Evolutionary conservation across 495 filamentous ascomycete genomes (phyloP), one percentile per base, ranked within the genome.

Genomic region (Filosporella fistucella): DNA sequence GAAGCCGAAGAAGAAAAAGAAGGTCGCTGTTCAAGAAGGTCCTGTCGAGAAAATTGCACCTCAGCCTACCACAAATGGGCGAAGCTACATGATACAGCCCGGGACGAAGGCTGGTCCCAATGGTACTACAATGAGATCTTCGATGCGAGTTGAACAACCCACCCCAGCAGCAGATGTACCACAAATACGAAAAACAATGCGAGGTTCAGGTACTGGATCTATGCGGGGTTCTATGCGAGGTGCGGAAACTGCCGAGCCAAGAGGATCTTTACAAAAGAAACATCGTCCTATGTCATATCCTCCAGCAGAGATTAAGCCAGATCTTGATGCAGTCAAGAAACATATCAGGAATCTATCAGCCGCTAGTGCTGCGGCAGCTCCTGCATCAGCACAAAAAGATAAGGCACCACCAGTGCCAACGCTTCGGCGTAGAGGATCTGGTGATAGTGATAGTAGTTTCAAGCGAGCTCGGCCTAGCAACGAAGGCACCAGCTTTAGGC

Each of bases 1-100:
- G 24, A 69, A 65, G 49, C 68, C 65, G 33, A 73, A 71, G 51
- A 72, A 71, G 61, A 63, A 64, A 28, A 64, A 56, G 47, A 55
- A 54, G 38, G 34, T 33, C n/a, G 35, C 42, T 12, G 23, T 30
- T 8, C 47, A 62, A 54, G 11, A 13, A 1, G 25, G 39, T 30
- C 22, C 44, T 2, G 25, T 28, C 5, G 10, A 12, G 7, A 25
- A n/a, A 28, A 28, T 18, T 14, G 42, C 20, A 25, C 26, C 0
- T 46, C 54, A 45, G 16, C 24, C 25, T 11, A 26, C 45, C 0
- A 45, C 30, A 10, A 36, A 50, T 1, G 61, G 68, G 10, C 61
- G 67, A 28, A 59, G 14, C 3, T 68, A 69, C 43, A 62, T 62
- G 62, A 68, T 68, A 44, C 54, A 68, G 39, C 61, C 71, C 59